Conservation (phyloP, 371 early-diverging fungal species). For the Mucor indicus region DNA sequence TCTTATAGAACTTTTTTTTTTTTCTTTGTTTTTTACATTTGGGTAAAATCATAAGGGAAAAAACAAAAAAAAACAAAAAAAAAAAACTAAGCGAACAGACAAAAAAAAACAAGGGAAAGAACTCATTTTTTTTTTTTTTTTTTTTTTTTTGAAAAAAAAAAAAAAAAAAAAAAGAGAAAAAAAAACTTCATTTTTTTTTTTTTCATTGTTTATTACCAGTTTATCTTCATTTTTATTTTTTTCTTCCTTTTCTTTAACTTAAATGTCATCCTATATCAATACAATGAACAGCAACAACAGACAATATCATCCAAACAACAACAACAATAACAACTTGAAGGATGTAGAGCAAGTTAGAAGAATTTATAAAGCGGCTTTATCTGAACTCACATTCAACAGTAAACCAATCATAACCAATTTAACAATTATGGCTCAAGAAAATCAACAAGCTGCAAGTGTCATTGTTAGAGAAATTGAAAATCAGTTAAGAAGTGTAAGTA, state of each 20-base stretch:
- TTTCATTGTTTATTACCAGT: background rate
- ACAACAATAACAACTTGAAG: conserved; percentile 5
- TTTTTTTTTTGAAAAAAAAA: background rate
- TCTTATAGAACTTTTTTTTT: background rate
- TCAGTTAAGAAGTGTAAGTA: conserved; percentile 73
- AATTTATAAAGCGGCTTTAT: conserved; percentile 33
- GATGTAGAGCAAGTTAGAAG: conserved; percentile 34
- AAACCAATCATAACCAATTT: conserved; percentile 89
- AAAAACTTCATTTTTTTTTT: background rate
- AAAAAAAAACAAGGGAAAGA: background rate
- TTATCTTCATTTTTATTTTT: background rate
- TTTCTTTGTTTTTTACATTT: background rate
- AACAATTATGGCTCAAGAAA: conserved; percentile 82
- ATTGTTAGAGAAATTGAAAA: conserved; percentile 86
- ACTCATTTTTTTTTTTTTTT: background rate
- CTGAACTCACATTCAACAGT: conserved; percentile 84
- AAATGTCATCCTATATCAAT: conserved; percentile 18
- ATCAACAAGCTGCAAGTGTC: conserved; percentile 55
- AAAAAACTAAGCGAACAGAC: background rate
- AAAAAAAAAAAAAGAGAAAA: background rate
- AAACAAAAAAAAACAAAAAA: background rate
- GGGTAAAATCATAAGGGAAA: background rate
- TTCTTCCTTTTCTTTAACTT: background rate
- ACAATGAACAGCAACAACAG: conserved; percentile 23
- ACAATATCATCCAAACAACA: conserved; percentile 20